These are phyloP conservation scores for Scalesia atractyloides DNA, from an alignment of 129 eudicot species.

Conservation along the genomic window DNA sequence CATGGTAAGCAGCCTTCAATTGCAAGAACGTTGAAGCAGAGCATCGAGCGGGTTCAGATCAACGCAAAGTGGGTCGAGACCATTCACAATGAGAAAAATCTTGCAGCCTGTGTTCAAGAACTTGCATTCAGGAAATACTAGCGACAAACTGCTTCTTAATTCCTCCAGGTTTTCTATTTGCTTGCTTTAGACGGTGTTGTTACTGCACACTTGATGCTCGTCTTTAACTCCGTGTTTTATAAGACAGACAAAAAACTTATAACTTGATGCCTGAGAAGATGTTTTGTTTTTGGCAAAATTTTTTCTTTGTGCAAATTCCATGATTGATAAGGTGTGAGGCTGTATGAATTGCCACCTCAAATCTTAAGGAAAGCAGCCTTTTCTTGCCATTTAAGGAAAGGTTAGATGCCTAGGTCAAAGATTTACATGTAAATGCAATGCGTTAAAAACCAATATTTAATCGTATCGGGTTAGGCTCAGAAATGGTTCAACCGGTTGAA, in stretches of 20 bases:
- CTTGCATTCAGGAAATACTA: slow-evolving; percentile 82
- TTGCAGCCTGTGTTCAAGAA: slow-evolving; percentile 67
- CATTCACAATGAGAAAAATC: slow-evolving; percentile 64
- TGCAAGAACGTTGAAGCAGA: slow-evolving; percentile 91
- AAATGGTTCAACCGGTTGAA: no score
- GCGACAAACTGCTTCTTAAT: neutral
- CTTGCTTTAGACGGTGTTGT: neutral
- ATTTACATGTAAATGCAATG: no score
- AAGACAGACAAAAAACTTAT: neutral
- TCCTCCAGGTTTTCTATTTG: slow-evolving; percentile 6
- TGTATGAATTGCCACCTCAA: no score
- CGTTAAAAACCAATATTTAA: no score
- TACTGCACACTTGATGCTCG: neutral
- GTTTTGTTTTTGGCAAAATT: neutral
- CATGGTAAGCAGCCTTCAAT: slow-evolving; percentile 74
- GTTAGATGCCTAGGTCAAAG: no score
- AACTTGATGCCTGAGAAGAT: neutral
- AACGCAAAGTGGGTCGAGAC: slow-evolving; percentile 83
- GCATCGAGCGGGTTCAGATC: slow-evolving; percentile 77
- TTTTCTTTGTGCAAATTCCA: neutral
- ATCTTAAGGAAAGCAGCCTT: no score
- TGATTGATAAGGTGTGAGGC: no score
- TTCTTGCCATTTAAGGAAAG: no score
- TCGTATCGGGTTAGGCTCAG: no score
- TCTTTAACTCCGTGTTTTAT: neutral